Evolutionary conservation across 179 eudicot genomes (phyloP), one percentile per base, ranked within the genome.

Genomic region (Actinidia arguta): DNA sequence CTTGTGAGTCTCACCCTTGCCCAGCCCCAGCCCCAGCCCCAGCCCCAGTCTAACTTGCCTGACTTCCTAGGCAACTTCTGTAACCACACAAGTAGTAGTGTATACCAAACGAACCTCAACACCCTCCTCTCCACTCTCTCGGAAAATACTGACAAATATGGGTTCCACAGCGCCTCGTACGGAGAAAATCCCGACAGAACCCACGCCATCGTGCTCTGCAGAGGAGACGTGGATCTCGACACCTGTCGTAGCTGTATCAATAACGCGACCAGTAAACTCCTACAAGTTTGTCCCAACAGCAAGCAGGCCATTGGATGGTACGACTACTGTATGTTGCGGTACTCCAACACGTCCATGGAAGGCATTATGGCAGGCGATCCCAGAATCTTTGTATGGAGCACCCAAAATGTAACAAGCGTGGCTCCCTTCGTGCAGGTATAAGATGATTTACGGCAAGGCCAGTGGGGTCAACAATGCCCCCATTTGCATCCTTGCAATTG

Each of bases 71-170:
- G 2, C 1, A 10, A 9, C 14, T 42, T 10, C 79, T 77, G 82
- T 50, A 81, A 79, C 78, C 69, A 75, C 86, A 73, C 79, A 61
- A 17, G 9, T 0, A 79, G 81, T 27, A 77, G 88, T 52, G 68
- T 78, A 1, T 88, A 82, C 77, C 58, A 71, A 75, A 31, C 80
- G 58, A 91, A 87, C 80, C 83, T 88, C 31, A 74, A 87, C n/a
- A 64, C 83, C 24, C 85, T 79, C 83, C 78, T 85, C 1, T 72
- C 86, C 3, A 80, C 80, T 1, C 82, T 91, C 20, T 55, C 89
- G 8, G 55, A 81, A 0, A 56, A 73, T 25, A 67, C 22, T 8
- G 54, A 67, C 10, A 18, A 2, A 9, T 56, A 68, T 4, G 88
- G 88, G 5, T 82, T 85, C 51, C 50, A 44, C 72, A 74, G 8